Base-by-base conservation (phyloP, 768 basidiomycete species). In the Multifurca ochricompacta region DNA sequence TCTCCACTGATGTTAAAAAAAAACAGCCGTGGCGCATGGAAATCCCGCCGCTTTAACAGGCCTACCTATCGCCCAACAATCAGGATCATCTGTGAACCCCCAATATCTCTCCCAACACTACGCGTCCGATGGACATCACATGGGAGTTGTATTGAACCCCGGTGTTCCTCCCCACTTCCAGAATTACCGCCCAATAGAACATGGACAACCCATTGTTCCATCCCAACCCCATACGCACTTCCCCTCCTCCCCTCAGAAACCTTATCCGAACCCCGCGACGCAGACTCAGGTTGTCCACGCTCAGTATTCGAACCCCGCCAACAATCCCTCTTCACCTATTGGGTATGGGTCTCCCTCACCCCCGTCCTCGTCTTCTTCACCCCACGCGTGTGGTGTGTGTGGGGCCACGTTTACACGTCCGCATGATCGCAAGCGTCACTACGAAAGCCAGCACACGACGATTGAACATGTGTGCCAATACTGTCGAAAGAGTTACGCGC, bases 361-460 rank as follows among this genome's bases (percentile, higher is more conserved):
- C 21, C 56, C 63, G 8, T 51, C 63, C 16, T 43, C 72, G 53
- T 69, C 76, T 49, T 69, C 74, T 43, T 77, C 87, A 64, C 79
- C 85, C 35, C 86, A 77, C 70, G 73, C 76, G 52, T 90, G 87
- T 70, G 79, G 84, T 53, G 77, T 78, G 60, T 90, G 87, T 67
- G 81, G 82, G 48, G 84, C 85, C 68, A 83, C 85, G 23, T 90
- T 90, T 67, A 87, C 85, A 31, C 79, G 87, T 58, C 76, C 83
- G 54, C 86, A 89, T 68, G 87, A 91, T 69, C 79, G 85, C 60
- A 87, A 89, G 70, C 78, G 87, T 58, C 87, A 91, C 69, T 79
- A 80, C 61, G 86, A 88, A 68, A 86, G 83, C 14, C 83, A 87
- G 62, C 87, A 89, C 63, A 74, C 81, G 40, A 65, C 81, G 19